These are phyloP conservation scores for Pseudotsuga menziesii DNA, from an alignment of 75 land plant genomes.

Conservation along the genomic window DNA sequence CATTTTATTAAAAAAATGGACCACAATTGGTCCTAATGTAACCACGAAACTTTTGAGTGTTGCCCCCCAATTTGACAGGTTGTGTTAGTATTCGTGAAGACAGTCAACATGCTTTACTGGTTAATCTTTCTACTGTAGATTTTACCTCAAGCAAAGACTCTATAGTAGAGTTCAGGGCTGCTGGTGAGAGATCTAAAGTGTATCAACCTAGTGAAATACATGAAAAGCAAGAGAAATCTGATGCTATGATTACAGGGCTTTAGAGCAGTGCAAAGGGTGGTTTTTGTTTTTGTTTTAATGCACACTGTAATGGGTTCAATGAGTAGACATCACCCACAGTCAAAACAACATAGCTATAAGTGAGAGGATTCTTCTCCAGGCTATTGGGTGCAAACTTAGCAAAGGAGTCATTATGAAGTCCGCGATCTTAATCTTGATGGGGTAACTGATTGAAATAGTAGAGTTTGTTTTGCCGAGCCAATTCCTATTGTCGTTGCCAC, in stretches of 20 bases:
- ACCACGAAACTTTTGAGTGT: too few species aligned
- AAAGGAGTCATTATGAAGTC: background rate
- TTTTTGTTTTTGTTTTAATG: too few species aligned
- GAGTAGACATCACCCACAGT: too few species aligned
- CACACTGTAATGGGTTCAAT: too few species aligned
- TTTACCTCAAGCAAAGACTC: slow-evolving; percentile 8
- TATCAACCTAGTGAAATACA: background rate
- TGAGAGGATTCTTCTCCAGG: background rate
- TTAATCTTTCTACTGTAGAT: background rate
- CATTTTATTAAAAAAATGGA: too few species aligned
- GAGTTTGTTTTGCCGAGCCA: background rate
- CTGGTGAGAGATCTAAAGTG: slow-evolving; percentile 13
- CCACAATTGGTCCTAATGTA: too few species aligned
- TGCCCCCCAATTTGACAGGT: too few species aligned
- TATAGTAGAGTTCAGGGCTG: background rate
- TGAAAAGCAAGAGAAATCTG: slow-evolving; percentile 10
- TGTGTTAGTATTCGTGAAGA: slow-evolving; percentile 11
- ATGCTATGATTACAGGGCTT: background rate
- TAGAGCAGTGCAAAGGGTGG: background rate
- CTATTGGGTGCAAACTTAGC: background rate
- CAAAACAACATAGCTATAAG: too few species aligned
- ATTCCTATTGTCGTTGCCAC: background rate
- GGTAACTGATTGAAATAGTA: background rate
- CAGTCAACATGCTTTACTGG: slow-evolving; percentile 10
- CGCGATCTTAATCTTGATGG: background rate